A percentile compares a stretch with the other conserved stretches of the same genome.
phyloP scores from a whole-genome alignment of 2,329 filamentous ascomycete genomes.

The Phaeomoniella chlamydospora region DNA sequence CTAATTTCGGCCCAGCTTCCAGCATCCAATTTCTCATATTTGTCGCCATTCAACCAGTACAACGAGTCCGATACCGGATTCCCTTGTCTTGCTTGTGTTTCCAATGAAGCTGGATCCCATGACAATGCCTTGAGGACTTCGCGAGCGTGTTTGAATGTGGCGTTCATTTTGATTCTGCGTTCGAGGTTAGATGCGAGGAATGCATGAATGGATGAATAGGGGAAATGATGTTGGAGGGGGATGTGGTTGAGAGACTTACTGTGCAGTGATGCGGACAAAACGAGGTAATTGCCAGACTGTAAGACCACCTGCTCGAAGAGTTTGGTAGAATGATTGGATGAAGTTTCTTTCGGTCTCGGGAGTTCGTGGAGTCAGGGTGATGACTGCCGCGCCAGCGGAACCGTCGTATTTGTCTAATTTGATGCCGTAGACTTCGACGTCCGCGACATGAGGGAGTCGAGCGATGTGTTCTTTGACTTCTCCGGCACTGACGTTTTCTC shows the following conservation, averaged over 20 bases:
- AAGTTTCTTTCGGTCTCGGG: background rate
- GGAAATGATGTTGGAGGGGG: no score
- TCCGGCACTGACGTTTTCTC: conserved; percentile 67
- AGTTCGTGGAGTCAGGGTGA: background rate
- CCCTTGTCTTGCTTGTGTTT: background rate
- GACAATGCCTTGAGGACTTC: background rate
- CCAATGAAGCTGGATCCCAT: background rate
- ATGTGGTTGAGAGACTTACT: no score
- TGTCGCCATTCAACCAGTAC: background rate
- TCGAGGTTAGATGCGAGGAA: background rate
- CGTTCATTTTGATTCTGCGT: background rate
- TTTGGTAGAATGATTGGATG: background rate
- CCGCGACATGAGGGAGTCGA: conserved; percentile 48
- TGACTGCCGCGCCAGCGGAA: background rate
- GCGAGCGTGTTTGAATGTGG: background rate
- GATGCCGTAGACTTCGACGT: conserved; percentile 81
- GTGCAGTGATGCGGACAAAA: background rate
- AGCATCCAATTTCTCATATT: background rate
- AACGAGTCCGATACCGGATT: no score
- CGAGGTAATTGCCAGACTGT: background rate
- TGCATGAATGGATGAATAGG: background rate
- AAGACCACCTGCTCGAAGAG: background rate
- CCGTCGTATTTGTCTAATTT: background rate
- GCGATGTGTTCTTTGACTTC: conserved; percentile 70
- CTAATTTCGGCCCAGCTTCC: background rate